Base-by-base conservation (phyloP, 306 rosid species). In the Citrullus mucosospermus region DNA sequence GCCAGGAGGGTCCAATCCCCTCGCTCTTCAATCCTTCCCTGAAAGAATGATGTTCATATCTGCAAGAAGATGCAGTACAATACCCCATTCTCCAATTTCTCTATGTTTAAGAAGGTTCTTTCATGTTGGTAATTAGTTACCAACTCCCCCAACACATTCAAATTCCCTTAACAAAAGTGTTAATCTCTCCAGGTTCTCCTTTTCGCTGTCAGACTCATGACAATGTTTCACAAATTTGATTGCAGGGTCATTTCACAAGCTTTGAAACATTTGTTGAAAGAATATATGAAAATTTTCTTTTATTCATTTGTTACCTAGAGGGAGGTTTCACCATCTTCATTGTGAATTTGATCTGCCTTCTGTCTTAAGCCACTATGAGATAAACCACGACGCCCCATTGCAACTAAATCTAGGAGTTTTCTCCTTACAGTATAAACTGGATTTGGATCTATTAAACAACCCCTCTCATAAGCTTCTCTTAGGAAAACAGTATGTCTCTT, bases 381-480 rank as follows among this genome's bases (percentile, higher is more conserved):
- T 79, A 91, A 78, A 57, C 95, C 96, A 38, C 89, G 87, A 18
- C 91, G 84, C 55, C 88, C 97, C 73, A 91, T 76, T 75, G 78
- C 62, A 39, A 91, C 93, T 80, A 95, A 96, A 90, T 91, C 84
- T 79, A 95, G 87, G 79, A 95, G 93, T 85, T 82, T 87, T 88
- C 96, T 92, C 84, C 96, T 86, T 56, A 93, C 92, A 70, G 87
- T 84, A 81, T 95, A 95, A 22, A 95, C 87, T 0, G 93, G 90
- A 88, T 92, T 91, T 57, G 90, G 90, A 77, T 88, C 89, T 50
- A 91, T 83, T 82, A 95, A 84, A 80, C 93, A 83, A 36, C 91
- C 96, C 79, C 92, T 85, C 83, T 91, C 97, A 78, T 91, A 95
- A 71, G 97, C 97, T 87, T 92, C 99, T 84, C 99, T 95, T 57